Base-by-base conservation (phyloP, 371 early-diverging fungal genomes). In the Mitosporidium daphniae region DNA sequence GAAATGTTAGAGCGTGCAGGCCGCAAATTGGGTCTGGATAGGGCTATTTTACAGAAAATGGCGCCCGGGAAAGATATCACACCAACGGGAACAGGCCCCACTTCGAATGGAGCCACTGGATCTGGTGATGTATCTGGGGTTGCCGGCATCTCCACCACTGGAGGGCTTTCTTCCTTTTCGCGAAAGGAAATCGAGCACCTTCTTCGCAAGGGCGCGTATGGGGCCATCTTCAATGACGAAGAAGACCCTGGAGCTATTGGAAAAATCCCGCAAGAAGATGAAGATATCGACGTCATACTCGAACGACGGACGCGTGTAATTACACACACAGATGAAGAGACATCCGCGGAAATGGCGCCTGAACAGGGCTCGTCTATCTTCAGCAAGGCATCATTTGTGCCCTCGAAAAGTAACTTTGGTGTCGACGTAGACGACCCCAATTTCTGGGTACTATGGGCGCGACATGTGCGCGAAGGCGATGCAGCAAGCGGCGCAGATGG, bases 381-480 rank as follows among this genome's bases (percentile, higher is more conserved):
- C 48, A 71, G 72, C 18, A 89, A 80, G 41, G 84, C 91, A 0
- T 62, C 72, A 0, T 89, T 89, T 32, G 57, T 62, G 8, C 48
- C 65, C 11, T 49, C 51, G 22, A 45, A 45, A 29, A 39, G 20
- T 8, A 20, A 50, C 3, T n/a, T 38, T 21, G 50, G 51, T 25
- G 58, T 72, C 0, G 78, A 77, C 27, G 47, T 89, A 2, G 67
- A 89, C 30, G 91, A 89, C 42, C 84, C 91, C 1, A 56, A 73
- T 30, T 89, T 89, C 43, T 89, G 91, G 91, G 77, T 78, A 35
- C 80, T 78, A 41, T 64, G 77, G 48, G 73, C 82, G n/a, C n/a
- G n/a, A 1, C 27, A 17, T 14, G 38, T 40, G 22, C 37, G 37
- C 22, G 33, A 38, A 19, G 32, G 25, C 18, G 42, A 37, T 22